Base-by-base conservation (phyloP, 257 asterid species). In the Voacanga thouarsii region DNA sequence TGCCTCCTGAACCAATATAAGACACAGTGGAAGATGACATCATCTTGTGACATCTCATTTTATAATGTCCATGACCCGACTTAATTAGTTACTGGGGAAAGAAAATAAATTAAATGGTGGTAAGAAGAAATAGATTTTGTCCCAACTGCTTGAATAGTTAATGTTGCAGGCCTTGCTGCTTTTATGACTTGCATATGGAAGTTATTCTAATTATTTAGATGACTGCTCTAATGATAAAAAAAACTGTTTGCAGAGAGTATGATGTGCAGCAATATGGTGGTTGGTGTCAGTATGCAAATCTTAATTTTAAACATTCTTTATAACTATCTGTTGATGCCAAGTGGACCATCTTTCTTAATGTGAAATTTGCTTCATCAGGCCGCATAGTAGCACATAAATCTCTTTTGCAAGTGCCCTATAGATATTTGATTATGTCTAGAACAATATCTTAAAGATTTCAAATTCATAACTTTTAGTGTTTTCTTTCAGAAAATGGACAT, bases 401-500 rank as follows among this genome's bases (percentile, higher is more conserved):
- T 37, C 30, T 30, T 19, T 49, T n/a, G 44, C 14, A 18, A 12
- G 8, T 12, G 43, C 1, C 12, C 41, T 71, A 45, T 30, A 49
- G 43, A 45, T 47, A 14, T 71, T 71, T 71, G 50, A 68, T 33
- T 30, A 50, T 15, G 18, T 50, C 12, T 33, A 33, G 37, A 33
- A 24, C 37, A 18, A 18, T 68, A 39, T 9, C 43, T 71, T 50
- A 43, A 43, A 37, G 44, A 21, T 80, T 39, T 15, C 51, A 37
- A 68, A 37, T 53, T 57, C 60, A 49, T 50, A 73, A 80, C 37
- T 47, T 26, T 30, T 1, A 37, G 28, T 50, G 43, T 21, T 81
- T 85, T 79, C 80, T 85, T 68, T 77, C 89, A 93, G 99, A 80
- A 96, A 96, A 87, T 96, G 99, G 98, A 93, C 90, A 6, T 82